A percentile compares a stretch with the other conserved stretches of the same genome.
These are phyloP conservation scores for Teratosphaeria pseudoeucalypti DNA, from an alignment of 2,329 filamentous ascomycete species.

Conservation along the genomic window DNA sequence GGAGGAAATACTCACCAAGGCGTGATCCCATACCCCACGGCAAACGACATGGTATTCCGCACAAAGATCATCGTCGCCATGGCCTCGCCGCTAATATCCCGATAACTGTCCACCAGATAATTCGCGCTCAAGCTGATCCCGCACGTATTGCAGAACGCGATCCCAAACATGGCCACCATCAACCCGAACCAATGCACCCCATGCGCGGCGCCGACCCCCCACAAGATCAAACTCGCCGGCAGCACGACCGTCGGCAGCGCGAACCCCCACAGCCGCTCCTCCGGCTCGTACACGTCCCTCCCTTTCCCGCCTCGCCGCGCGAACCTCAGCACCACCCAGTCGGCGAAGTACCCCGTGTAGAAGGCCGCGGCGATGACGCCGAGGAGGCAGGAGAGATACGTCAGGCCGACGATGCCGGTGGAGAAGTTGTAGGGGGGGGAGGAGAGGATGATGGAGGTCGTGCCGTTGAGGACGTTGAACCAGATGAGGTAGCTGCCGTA, in stretches of 20 bases:
- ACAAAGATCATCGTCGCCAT: slow-evolving; percentile 38
- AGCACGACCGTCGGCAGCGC: slow-evolving; percentile 32
- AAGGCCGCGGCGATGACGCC: slow-evolving; percentile 27
- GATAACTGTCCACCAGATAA: slow-evolving; percentile 38
- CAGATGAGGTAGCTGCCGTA: slow-evolving; percentile 32
- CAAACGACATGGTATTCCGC: slow-evolving; percentile 40
- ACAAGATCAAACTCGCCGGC: slow-evolving; percentile 37
- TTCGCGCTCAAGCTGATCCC: slow-evolving; percentile 28
- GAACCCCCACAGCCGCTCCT: slow-evolving; percentile 33
- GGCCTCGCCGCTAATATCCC: slow-evolving; percentile 34
- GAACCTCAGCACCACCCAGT: slow-evolving; percentile 24
- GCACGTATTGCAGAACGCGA: slow-evolving; percentile 16
- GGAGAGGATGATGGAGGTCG: slow-evolving; percentile 30
- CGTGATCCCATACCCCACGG: slow-evolving; percentile 28
- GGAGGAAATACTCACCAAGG: slow-evolving; percentile 21
- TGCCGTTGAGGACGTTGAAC: slow-evolving; percentile 38
- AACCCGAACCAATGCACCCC: slow-evolving; percentile 40
- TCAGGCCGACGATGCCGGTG: slow-evolving; percentile 28
- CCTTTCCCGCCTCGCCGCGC: slow-evolving; percentile 26
- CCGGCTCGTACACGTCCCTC: slow-evolving; percentile 31
- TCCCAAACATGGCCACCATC: slow-evolving; percentile 28
- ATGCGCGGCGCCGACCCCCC: slow-evolving; percentile 41
- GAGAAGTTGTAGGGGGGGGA: slow-evolving; percentile 29
- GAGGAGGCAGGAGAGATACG: slow-evolving; percentile 27
- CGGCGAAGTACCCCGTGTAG: slow-evolving; percentile 28